Evolutionary conservation across 345 rosid species (phyloP), one percentile per base, ranked within the genome.

Genomic region (Kandelia obovata): DNA sequence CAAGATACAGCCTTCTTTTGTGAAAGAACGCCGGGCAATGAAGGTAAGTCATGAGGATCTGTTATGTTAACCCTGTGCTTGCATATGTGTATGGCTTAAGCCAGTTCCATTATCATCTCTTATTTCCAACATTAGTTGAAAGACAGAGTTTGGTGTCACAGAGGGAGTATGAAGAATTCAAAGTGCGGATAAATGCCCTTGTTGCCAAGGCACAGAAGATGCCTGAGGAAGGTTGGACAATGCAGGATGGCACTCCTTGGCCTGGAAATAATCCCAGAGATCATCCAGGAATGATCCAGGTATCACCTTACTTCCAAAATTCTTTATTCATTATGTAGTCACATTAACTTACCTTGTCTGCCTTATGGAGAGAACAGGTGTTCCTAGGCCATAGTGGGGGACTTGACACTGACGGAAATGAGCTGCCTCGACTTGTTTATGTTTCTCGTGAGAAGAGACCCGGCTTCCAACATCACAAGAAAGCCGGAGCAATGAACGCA

Each of bases 211-310:
- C 99, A 66, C 99, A 92, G 67, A 96, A 96, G 83, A 75, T 86
- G 89, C 99, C 99, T 37, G 99, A 96, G 86, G 99, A 96, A 86
- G 99, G 99, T 63, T 96, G 99, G 99, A 96, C 99, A 21, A 96
- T 96, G 99, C 98, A 96, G 81, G 99, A 96, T 84, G 99, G 99
- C 62, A 96, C 99, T 72, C 85, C 98, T 5, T 96, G 99, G 99
- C 98, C 99, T 70, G 99, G 99, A 75, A 96, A 96, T 79, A 21
- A 21, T 21, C 21, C 21, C 21, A 21, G 21, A 21, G 21, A 21
- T 21, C 21, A 21, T 21, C 21, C 99, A 39, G 99, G 99, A 83
- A 96, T 95, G 99, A 95, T 90, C 52, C 97, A 88, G 92, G 97
- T 86, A 76, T 60, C 52, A n/a, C 30, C 6, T 16, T 71, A 16